Base-by-base conservation (phyloP, 2,329 filamentous ascomycete species). In the Chrysoporthe puriensis region DNA sequence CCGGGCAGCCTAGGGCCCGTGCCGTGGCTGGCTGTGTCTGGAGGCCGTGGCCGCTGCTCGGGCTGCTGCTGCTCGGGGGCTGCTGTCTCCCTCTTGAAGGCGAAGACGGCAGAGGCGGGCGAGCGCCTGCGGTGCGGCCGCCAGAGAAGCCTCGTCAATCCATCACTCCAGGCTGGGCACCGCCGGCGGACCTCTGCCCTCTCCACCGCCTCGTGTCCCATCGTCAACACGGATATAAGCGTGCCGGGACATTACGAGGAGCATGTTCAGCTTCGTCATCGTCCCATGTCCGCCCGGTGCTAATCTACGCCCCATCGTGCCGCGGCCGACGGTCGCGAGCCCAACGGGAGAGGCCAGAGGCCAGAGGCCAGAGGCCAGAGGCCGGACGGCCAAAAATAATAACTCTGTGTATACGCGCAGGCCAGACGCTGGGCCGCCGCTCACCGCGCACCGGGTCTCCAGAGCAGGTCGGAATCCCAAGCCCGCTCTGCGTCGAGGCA, bases 231-330 rank as follows among this genome's bases (percentile, higher is more conserved):
- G 50, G 50, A 52, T 63, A 57, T 56, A 16, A 42, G 34, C n/a
- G 36, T 54, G 46, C 61, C 61, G 46, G 40, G 34, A 57, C 54
- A 40, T 57, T 63, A 63, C 61, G 48, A 52, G 46, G 32, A 36
- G 34, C 50, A 26, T 36, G 13, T 43, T 54, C 61, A 63, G 62
- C 62, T 32, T 63, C 62, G 62, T 63, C 62, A 63, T 52, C 62
- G 44, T 63, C 62, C 48, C 34, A 57, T 34, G 34, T 43, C 42
- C 21, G 3, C 16, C 32, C 50, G 11, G 26, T 34, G 50, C 32
- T 54, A 54, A 13, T 9, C 50, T 21, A 26, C 26, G 26, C 11
- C 50, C 50, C 50, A 54, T 54, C 50, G 13, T 13, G 11, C 32
- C 21, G 13, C 50, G 26, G 14, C 21, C 13, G 21, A 26, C 50